A percentile compares a stretch with the other conserved stretches of the same genome.
Evolutionary conservation across 345 rosid genomes (phyloP).

Genomic region (Dipteronia dyeriana): DNA sequence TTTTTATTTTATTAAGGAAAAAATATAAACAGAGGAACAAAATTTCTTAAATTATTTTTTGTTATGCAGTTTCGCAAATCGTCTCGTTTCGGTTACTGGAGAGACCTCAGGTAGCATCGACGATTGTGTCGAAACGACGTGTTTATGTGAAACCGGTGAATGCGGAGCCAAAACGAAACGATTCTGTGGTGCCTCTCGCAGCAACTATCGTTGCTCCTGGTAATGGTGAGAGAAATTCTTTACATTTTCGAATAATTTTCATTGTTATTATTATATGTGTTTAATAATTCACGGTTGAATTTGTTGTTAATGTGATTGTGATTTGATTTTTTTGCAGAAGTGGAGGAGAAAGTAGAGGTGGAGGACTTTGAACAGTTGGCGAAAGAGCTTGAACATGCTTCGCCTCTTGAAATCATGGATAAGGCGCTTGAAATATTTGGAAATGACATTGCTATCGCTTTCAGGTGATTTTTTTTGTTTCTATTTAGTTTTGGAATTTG

Average conservation of each 20-base stretch:
- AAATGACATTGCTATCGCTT: slow-evolving; percentile 83
- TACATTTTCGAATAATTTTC: neutral
- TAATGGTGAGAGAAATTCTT: slow-evolving; percentile 23
- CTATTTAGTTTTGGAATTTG: neutral
- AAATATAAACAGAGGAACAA: too few species aligned
- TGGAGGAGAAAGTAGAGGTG: slow-evolving; percentile 50
- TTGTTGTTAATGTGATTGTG: neutral
- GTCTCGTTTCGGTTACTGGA: slow-evolving; percentile 53
- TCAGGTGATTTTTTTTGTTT: slow-evolving; percentile 49
- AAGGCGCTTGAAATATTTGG: slow-evolving; percentile 86
- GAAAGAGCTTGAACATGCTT: slow-evolving; percentile 58
- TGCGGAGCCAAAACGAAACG: slow-evolving; percentile 58
- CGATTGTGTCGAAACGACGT: slow-evolving; percentile 45
- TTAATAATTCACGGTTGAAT: neutral
- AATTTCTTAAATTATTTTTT: neutral
- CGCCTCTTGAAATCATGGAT: slow-evolving; percentile 92
- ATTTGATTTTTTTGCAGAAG: slow-evolving; percentile 40
- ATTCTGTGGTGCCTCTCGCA: slow-evolving; percentile 49
- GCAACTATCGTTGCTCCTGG: slow-evolving; percentile 68
- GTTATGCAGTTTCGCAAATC: slow-evolving; percentile 50
- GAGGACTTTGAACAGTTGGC: slow-evolving; percentile 63
- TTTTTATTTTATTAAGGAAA: neutral
- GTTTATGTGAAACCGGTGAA: slow-evolving; percentile 48
- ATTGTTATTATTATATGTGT: neutral
- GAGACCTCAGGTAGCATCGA: slow-evolving; percentile 33